Evolutionary conservation across 768 basidiomycete genomes (phyloP).

Genomic region (Trametes meyenii): DNA sequence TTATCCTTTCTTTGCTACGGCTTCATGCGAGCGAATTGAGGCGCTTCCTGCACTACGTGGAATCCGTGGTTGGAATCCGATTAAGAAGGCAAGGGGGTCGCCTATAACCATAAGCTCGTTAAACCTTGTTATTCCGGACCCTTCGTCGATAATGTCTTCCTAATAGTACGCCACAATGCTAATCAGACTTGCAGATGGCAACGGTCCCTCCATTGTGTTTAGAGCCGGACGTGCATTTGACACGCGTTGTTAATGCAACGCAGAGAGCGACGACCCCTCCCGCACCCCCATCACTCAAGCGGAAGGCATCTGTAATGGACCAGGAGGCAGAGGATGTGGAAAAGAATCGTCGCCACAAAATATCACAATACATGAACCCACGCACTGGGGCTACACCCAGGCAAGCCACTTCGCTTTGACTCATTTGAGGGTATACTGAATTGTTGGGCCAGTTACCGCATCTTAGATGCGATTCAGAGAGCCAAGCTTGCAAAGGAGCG

Average conservation of each 20-base stretch:
- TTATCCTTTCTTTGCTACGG: too few species aligned
- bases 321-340: constrained; percentile 79
- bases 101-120: too few species aligned
- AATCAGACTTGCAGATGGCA: constrained; percentile 53
- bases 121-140: background rate
- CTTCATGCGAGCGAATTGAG: too few species aligned
- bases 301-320: constrained; percentile 71
- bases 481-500: constrained; percentile 13
- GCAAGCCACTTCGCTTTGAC: constrained; percentile 5
- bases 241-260: constrained; percentile 75
- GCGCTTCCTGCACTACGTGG: too few species aligned
- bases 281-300: constrained; percentile 73
- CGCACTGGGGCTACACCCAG: constrained; percentile 22
- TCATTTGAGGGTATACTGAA: background rate
- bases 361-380: constrained; percentile 82
- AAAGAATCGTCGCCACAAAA: constrained; percentile 69
- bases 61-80: too few species aligned
- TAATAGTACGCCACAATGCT: background rate
- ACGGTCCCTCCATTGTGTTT: constrained; percentile 78
- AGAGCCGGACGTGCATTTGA: constrained; percentile 76
- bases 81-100: too few species aligned
- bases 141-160: too few species aligned
- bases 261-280: constrained; percentile 72
- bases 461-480: constrained; percentile 52
- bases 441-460: constrained; percentile 48